A percentile compares a stretch with the other conserved stretches of the same genome.
phyloP scores from a whole-genome alignment of 2,329 filamentous ascomycete species.

The Hypoxylon sp. region DNA sequence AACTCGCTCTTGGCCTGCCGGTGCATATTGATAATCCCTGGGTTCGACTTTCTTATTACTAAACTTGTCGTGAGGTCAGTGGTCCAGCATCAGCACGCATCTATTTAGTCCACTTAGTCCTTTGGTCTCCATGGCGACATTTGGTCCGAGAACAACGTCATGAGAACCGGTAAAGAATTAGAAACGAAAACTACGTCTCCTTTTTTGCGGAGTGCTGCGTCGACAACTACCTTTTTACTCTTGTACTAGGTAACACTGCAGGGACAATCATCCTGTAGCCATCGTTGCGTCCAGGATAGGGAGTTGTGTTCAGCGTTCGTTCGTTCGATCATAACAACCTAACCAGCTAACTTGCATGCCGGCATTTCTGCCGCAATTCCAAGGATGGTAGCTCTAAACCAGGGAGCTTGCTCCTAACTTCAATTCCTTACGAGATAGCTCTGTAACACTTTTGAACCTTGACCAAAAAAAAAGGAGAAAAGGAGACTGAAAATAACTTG shows the following conservation, averaged over 20 bases:
- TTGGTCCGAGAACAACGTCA: constrained; percentile 46
- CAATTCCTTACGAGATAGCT: constrained; percentile 19
- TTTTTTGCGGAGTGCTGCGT: constrained; percentile 43
- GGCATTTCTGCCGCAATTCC: constrained; percentile 40
- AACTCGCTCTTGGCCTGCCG: constrained; percentile 41
- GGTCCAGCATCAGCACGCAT: constrained; percentile 25
- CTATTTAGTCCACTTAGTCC: constrained; percentile 28
- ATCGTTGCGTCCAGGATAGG: constrained; percentile 41
- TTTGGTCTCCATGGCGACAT: constrained; percentile 45
- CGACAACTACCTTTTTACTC: constrained; percentile 24
- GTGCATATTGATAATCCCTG: constrained; percentile 37
- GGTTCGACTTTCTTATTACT: constrained; percentile 47
- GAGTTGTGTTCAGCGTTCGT: constrained; percentile 41
- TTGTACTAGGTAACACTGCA: constrained; percentile 45
- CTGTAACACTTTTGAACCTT: constrained; percentile 14
- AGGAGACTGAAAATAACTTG: constrained; percentile 9
- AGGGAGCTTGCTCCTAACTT: constrained; percentile 10
- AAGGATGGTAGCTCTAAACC: constrained; percentile 28
- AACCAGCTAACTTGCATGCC: constrained; percentile 30
- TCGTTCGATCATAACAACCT: constrained; percentile 29
- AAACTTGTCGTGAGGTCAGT: constrained; percentile 43
- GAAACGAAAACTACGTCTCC: constrained; percentile 35
- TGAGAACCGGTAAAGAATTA: constrained; percentile 37
- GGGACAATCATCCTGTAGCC: constrained; percentile 41
- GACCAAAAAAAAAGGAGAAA: constrained; percentile 14